These are phyloP conservation scores for Penicillium sp. DNA, from an alignment of 2,329 filamentous ascomycete genomes.

Conservation along the genomic window DNA sequence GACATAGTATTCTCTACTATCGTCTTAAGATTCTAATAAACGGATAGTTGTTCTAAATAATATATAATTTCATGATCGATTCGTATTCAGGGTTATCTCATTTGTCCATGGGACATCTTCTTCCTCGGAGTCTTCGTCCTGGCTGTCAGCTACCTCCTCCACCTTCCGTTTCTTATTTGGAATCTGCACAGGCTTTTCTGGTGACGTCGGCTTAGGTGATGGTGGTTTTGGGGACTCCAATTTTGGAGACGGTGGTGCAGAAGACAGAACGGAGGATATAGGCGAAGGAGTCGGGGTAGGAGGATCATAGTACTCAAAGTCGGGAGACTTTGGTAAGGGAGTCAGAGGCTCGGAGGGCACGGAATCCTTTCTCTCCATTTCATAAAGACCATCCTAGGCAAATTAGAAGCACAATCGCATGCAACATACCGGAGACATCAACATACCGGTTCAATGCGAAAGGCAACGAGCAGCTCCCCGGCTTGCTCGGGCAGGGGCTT, in stretches of 20 bases:
- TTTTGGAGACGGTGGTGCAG: not conserved
- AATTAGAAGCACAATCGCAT: not conserved
- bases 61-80: not conserved
- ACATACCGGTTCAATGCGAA: slow-evolving; percentile 34
- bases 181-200: slow-evolving; percentile 1
- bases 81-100: slow-evolving; percentile 5
- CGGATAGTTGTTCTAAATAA: not conserved
- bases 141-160: slow-evolving; percentile 39
- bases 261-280: slow-evolving; percentile 5
- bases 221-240: not conserved
- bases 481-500: slow-evolving; percentile 28
- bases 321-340: not conserved
- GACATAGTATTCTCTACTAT: not conserved
- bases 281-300: slow-evolving; percentile 4
- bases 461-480: slow-evolving; percentile 31
- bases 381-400: slow-evolving; percentile 12
- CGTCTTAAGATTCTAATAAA: not conserved
- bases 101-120: slow-evolving; percentile 25
- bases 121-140: slow-evolving; percentile 35
- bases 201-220: not conserved
- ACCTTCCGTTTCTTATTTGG: slow-evolving; percentile 36
- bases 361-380: not conserved
- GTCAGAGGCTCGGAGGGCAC: not conserved
- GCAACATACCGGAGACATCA: not conserved
- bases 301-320: slow-evolving; percentile 8